These are phyloP conservation scores for Hamamelis virginiana DNA, from an alignment of 164 flowering plant species.

Conservation along the genomic window DNA sequence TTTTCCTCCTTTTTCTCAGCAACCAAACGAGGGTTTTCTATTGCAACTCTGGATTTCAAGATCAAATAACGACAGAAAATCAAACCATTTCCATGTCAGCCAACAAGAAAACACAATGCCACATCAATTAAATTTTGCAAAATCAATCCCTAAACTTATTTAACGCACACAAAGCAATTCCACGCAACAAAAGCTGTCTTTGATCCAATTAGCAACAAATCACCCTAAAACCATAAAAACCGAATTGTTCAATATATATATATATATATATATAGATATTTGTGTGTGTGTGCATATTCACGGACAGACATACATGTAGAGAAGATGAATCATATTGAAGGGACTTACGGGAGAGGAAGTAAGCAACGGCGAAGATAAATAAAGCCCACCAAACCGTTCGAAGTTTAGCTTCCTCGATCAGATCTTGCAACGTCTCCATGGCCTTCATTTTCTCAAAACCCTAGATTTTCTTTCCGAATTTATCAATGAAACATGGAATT, in stretches of 20 bases:
- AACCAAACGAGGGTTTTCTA: neutral
- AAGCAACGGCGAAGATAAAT: constrained; percentile 62
- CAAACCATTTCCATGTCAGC: too few relatives aligned
- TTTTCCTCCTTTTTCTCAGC: neutral
- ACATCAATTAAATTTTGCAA: neutral
- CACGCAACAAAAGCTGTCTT: too few relatives aligned
- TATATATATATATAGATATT: too few relatives aligned
- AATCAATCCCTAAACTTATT: neutral
- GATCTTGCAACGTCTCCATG: constrained; percentile 83
- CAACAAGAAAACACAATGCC: too few relatives aligned
- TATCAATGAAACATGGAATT: constrained; percentile 1
- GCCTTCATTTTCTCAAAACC: constrained; percentile 47
- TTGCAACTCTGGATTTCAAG: neutral
- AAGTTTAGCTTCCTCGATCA: constrained; percentile 82
- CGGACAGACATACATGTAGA: too few relatives aligned
- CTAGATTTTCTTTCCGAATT: neutral
- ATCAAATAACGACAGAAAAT: neutral
- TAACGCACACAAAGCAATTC: too few relatives aligned
- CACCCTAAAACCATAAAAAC: neutral
- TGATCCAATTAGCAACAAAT: too few relatives aligned
- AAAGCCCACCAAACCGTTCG: constrained; percentile 88
- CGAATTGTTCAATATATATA: too few relatives aligned
- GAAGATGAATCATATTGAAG: neutral
- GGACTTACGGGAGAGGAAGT: constrained; percentile 79
- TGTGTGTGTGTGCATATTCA: too few relatives aligned